Evolutionary conservation across 2,329 filamentous ascomycete genomes (phyloP), one percentile per base, ranked within the genome.

Genomic region (Colletotrichum godetiae): DNA sequence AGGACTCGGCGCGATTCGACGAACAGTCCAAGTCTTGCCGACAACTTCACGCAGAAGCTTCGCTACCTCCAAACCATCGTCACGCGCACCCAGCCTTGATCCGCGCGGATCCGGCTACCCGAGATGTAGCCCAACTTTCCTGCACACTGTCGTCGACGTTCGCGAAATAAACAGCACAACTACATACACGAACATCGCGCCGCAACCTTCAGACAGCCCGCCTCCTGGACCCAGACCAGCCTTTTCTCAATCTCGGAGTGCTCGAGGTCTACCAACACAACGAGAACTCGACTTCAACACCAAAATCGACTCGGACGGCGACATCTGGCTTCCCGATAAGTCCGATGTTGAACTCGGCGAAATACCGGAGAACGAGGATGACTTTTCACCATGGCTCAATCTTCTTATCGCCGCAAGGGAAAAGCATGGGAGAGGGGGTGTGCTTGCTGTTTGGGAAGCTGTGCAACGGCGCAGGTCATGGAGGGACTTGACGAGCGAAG

Each of bases 401-500:
- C 71, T 75, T 13, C 59, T 80, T 11, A 62, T 73, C 24, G 64
- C 66, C 11, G 74, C 76, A 5, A 77, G 75, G 4, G 77, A 75
- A 31, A 73, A 70, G 4, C 66, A 77, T 63, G 77, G 77, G 8
- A 52, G 74, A 42, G 75, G 78, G 31, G 79, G 78, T 31, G 75
- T 76, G 13, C 66, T 71, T 33, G 42, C 61, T 13, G 74, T 83
- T 19, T 80, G 81, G 78, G 69, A 77, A 24, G 77, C 76, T 15
- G 46, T 82, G 11, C 69, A 76, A 13, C 67, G 71, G 53, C 76
- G 78, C 19, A 75, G 71, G 52, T 69, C 73, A 53, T 69, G 83
- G 19, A 57, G 60, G 59, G 66, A 79, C 31, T 76, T 79, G 15
- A 66, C 77, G 4, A 78, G 78, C 8, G 42, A 75, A 4, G 72